These are phyloP conservation scores for Hypoxylon sp. DNA, from an alignment of 2,329 filamentous ascomycete species.

Conservation along the genomic window DNA sequence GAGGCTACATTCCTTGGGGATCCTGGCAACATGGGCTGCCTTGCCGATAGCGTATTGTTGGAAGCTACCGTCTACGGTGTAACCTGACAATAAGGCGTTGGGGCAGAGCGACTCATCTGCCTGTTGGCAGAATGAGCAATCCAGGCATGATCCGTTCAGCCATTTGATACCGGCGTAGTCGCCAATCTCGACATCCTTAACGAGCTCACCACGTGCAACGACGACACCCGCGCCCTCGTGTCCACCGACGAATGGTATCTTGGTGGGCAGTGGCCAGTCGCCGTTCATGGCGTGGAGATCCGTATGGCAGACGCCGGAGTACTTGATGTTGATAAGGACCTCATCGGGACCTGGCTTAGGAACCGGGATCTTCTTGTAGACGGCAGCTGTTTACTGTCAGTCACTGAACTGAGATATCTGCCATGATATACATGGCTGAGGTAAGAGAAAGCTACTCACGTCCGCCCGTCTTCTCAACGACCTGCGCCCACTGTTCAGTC, in stretches of 20 bases:
- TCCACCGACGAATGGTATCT: conserved; percentile 88
- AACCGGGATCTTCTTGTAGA: conserved; percentile 87
- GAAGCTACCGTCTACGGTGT: conserved; percentile 93
- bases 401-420: background rate
- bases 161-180: conserved; percentile 93
- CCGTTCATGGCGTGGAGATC: conserved; percentile 84
- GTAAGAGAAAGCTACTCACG: conserved; percentile 64
- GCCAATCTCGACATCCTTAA: conserved; percentile 82
- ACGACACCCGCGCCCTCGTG: conserved; percentile 85
- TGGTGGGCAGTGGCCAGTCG: conserved; percentile 88
- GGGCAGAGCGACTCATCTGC: conserved; percentile 86
- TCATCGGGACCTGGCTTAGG: conserved; percentile 86
- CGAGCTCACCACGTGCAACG: conserved; percentile 82
- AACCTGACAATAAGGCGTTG: conserved; percentile 82
- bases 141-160: conserved; percentile 88
- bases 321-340: conserved; percentile 92
- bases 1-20: conserved; percentile 81
- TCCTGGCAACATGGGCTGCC: conserved; percentile 84
- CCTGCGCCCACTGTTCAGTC: conserved; percentile 89
- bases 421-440: background rate
- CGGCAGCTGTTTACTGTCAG: conserved; percentile 61
- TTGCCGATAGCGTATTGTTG: conserved; percentile 93
- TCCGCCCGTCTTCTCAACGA: conserved; percentile 84
- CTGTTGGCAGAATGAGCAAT: conserved; percentile 85
- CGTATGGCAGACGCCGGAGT: conserved; percentile 91